These are phyloP conservation scores for Trichoderma sp. DNA, from an alignment of 2,329 filamentous ascomycete genomes.

Conservation along the genomic window DNA sequence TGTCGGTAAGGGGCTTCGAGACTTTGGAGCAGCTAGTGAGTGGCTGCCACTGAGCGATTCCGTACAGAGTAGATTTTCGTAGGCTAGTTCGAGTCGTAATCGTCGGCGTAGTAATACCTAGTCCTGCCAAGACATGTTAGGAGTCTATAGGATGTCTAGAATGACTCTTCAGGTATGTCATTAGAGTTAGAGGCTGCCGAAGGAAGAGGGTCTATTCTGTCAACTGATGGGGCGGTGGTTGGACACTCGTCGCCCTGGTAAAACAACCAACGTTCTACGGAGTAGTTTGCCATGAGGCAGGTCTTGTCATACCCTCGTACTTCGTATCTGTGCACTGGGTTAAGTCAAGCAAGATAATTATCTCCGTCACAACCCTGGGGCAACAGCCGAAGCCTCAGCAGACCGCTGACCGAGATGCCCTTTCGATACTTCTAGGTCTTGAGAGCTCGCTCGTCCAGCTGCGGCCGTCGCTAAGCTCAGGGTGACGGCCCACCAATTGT, in stretches of 20 bases:
- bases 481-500: background rate
- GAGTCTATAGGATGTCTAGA: background rate
- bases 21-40: background rate
- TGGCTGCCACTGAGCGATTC: background rate
- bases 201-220: background rate
- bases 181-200: background rate
- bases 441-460: slow-evolving; percentile 15
- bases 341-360: background rate
- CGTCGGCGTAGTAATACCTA: background rate
- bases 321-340: background rate
- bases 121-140: background rate
- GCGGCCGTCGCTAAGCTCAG: slow-evolving; percentile 23
- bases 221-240: background rate
- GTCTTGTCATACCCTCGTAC: background rate
- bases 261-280: background rate
- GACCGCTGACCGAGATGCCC: slow-evolving; percentile 17
- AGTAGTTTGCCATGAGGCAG: background rate
- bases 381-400: background rate
- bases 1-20: background rate
- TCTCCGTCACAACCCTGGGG: background rate
- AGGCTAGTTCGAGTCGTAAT: background rate
- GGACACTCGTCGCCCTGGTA: background rate
- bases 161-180: background rate
- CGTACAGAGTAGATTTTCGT: background rate
- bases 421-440: background rate